Percentiles rank a stretch among this genome's conserved stretches.
Conservation (phyloP, 148 eudicot genomes). For the Nepenthes gracilis region DNA sequence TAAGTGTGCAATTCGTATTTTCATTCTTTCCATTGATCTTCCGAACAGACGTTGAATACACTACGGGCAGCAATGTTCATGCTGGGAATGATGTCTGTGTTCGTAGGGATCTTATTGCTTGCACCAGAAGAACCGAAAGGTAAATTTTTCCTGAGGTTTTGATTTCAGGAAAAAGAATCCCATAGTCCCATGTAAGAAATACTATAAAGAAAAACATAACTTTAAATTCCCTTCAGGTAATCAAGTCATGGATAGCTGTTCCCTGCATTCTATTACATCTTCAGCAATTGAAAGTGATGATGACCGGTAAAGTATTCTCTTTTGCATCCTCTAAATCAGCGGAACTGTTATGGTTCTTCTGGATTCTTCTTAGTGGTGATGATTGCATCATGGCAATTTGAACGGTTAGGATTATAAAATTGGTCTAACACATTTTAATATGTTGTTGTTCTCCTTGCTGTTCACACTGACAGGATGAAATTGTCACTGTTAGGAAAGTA, state of each 20-base stretch:
- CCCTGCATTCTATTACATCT: constrained; percentile 41
- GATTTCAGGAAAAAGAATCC: neutral
- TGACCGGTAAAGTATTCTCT: constrained; percentile 43
- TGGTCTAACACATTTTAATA: too few species aligned
- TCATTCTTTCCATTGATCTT: neutral
- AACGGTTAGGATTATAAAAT: too few species aligned
- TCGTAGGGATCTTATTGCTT: constrained; percentile 85
- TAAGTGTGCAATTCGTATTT: too few species aligned
- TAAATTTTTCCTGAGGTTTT: constrained; percentile 11
- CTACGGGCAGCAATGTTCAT: constrained; percentile 83
- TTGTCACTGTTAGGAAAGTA: too few species aligned
- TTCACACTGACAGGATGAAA: too few species aligned
- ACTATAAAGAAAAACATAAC: neutral
- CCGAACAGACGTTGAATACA: constrained; percentile 66
- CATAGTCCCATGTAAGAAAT: neutral
- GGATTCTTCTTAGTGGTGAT: too few species aligned
- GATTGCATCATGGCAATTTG: too few species aligned
- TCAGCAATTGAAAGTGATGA: constrained; percentile 42
- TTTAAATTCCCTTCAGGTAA: constrained; percentile 41
- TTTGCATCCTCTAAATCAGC: neutral
- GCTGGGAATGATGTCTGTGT: constrained; percentile 84
- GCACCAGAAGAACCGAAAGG: constrained; percentile 96
- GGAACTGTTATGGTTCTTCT: neutral
- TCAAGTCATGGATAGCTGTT: constrained; percentile 50
- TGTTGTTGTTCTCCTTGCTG: too few species aligned